Percentiles rank a stretch among this genome's conserved stretches.
These are phyloP conservation scores for Brassica carinata DNA, from an alignment of 345 rosid species.

Conservation along the genomic window DNA sequence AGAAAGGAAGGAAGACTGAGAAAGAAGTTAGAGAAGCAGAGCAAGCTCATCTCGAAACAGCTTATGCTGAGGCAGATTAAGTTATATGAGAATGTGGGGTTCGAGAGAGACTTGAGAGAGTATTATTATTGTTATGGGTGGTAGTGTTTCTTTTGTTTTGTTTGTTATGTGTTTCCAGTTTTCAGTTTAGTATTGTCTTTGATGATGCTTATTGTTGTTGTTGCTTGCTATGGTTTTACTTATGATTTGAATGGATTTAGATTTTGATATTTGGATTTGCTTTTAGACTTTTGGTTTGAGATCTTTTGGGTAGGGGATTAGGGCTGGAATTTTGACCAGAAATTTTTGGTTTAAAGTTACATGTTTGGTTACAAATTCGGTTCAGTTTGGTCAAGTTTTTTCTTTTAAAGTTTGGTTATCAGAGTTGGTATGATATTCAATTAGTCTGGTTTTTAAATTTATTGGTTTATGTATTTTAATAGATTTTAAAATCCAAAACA, in stretches of 20 bases:
- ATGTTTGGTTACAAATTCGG: too few species aligned
- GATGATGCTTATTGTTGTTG: conserved; percentile 16
- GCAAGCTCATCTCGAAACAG: conserved; percentile 74
- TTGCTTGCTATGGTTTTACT: neutral
- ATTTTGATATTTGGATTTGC: conserved; percentile 13
- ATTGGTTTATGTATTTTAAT: too few species aligned
- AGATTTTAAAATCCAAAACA: too few species aligned
- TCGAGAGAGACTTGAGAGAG: conserved; percentile 13
- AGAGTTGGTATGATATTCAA: too few species aligned
- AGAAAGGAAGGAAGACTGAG: conserved; percentile 99
- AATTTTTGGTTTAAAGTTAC: neutral
- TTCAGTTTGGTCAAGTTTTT: too few species aligned
- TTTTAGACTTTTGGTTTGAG: conserved; percentile 3
- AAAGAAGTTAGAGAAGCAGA: conserved; percentile 98
- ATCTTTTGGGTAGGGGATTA: neutral
- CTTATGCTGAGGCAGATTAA: conserved; percentile 43
- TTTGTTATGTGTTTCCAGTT: conserved; percentile 22
- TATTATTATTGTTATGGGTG: neutral
- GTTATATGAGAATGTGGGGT: neutral
- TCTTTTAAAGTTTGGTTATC: too few species aligned
- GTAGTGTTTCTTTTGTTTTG: neutral
- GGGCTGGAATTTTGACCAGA: neutral
- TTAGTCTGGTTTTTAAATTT: too few species aligned
- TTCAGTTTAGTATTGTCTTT: conserved; percentile 28
- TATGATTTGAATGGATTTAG: conserved; percentile 24